Evolutionary conservation across 345 rosid genomes (phyloP), one percentile per base, ranked within the genome.

Genomic region (Pistacia integerrima): DNA sequence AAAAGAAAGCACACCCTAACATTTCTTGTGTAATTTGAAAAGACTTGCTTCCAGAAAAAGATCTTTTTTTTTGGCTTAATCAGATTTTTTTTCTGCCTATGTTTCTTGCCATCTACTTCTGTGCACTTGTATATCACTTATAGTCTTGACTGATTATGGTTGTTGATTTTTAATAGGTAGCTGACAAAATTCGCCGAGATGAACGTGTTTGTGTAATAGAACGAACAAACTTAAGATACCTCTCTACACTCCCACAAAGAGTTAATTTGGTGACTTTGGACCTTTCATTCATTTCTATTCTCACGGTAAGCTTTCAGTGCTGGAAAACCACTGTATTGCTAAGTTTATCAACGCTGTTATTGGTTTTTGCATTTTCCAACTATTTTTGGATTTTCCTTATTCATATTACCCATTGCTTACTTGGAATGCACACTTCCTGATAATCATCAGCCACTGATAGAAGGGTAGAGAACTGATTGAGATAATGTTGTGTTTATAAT

Each of bases 251-350:
- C 3, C 97, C 97, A 22, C 94, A 89, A 69, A 87, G 84, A 75
- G 98, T 96, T 66, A 97, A 93, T 90, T 78, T 93, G 82, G 99
- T 91, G 80, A 96, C 99, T 63, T 82, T 96, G 58, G 98, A 96
- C 80, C 99, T 96, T 72, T 93, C 99, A 0, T 96, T 96, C 86
- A 96, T 96, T 77, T 93, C 98, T 58, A 89, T 93, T 80, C 93
- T 93, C 77, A 67, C 82, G 95, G 98, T 93, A 82, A 71, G 79
- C 75, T 70, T 79, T 71, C 62, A 74, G 70, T 20, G 16, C 33
- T 36, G 49, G 18, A 57, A 74, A 67, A 44, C 14, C 56, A 49
- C 41, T 20, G 41, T 61, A 14, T 25, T 66, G n/a, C 67, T 56
- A 51, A 44, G 11, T n/a, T 49, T 63, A 54, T 44, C 11, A 25